These are phyloP conservation scores for Lentinula detonsa DNA, from an alignment of 768 basidiomycete species.

Conservation along the genomic window DNA sequence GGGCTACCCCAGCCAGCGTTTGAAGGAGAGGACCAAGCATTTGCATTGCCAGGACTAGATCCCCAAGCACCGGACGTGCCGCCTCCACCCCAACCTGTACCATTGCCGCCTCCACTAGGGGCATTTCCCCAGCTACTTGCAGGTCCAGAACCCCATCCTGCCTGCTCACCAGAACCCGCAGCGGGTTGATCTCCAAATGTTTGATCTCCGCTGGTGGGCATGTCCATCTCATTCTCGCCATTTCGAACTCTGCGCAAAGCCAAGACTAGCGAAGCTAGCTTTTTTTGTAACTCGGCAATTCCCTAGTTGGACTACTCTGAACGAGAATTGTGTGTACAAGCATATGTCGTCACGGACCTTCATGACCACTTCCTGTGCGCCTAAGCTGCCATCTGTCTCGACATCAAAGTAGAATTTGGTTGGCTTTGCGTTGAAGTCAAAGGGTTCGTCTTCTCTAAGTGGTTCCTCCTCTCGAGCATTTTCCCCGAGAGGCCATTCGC, in stretches of 20 bases:
- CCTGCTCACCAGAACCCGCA: slow-evolving; percentile 14
- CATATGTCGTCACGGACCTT: slow-evolving; percentile 41
- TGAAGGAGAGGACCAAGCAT: slow-evolving; percentile 4
- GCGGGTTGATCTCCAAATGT: slow-evolving; percentile 14
- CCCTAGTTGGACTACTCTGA: slow-evolving; percentile 39
- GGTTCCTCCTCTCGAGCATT: slow-evolving; percentile 84
- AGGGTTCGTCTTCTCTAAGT: slow-evolving; percentile 72
- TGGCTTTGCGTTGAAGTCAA: slow-evolving; percentile 86
- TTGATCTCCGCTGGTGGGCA: slow-evolving; percentile 35
- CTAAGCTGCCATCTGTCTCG: slow-evolving; percentile 88
- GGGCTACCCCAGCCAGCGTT: slow-evolving; percentile 46
- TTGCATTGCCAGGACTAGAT: slow-evolving; percentile 12
- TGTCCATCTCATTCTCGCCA: slow-evolving; percentile 50
- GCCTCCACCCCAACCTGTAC: slow-evolving; percentile 21
- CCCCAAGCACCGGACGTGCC: slow-evolving; percentile 27
- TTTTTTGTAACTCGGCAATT: slow-evolving; percentile 70
- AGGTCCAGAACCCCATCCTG: slow-evolving; percentile 14
- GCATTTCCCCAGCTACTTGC: slow-evolving; percentile 8
- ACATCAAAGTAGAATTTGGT: slow-evolving; percentile 91
- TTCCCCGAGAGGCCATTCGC: slow-evolving; percentile 88
- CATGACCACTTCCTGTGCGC: slow-evolving; percentile 85
- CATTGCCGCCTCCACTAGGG: slow-evolving; percentile 24
- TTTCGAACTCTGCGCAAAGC: slow-evolving; percentile 45
- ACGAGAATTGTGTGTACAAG: not conserved
- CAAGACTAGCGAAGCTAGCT: slow-evolving; percentile 73